These are phyloP conservation scores for Fusarium ambrosium DNA, from an alignment of 2,329 filamentous ascomycete genomes.

Conservation along the genomic window DNA sequence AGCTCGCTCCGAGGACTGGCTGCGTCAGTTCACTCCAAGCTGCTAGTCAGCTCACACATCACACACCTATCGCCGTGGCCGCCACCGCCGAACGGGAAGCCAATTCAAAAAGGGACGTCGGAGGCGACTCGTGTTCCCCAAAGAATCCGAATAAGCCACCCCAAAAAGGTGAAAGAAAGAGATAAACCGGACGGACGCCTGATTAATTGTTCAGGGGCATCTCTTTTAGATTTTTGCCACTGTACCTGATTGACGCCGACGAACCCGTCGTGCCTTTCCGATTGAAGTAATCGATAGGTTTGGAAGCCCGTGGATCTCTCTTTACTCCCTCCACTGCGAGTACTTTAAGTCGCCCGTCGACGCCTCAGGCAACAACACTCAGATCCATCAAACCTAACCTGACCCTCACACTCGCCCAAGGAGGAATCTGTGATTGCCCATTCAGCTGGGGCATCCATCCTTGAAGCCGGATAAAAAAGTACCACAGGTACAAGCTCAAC, in stretches of 20 bases:
- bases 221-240: neutral
- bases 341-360: neutral
- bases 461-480: constrained; percentile 10
- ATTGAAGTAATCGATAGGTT: neutral
- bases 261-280: constrained; percentile 1
- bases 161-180: constrained; percentile 21
- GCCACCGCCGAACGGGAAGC: constrained; percentile 32
- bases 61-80: constrained; percentile 29
- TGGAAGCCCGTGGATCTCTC: neutral
- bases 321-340: constrained; percentile 30
- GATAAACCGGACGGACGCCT: constrained; percentile 30
- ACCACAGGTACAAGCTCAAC: constrained; percentile 20
- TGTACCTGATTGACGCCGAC: constrained; percentile 2
- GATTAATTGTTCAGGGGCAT: constrained; percentile 25
- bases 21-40: constrained; percentile 35
- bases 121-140: constrained; percentile 35
- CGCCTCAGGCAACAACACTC: constrained; percentile 33
- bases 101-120: constrained; percentile 35
- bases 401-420: neutral
- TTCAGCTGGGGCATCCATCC: neutral
- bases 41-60: constrained; percentile 46
- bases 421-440: neutral
- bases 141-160: constrained; percentile 21
- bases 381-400: neutral
- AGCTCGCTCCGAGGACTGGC: constrained; percentile 21